Percentiles rank a stretch among this genome's conserved stretches.
Conservation (phyloP, 176 grass and related monocot species). For the Oryza australiensis region DNA sequence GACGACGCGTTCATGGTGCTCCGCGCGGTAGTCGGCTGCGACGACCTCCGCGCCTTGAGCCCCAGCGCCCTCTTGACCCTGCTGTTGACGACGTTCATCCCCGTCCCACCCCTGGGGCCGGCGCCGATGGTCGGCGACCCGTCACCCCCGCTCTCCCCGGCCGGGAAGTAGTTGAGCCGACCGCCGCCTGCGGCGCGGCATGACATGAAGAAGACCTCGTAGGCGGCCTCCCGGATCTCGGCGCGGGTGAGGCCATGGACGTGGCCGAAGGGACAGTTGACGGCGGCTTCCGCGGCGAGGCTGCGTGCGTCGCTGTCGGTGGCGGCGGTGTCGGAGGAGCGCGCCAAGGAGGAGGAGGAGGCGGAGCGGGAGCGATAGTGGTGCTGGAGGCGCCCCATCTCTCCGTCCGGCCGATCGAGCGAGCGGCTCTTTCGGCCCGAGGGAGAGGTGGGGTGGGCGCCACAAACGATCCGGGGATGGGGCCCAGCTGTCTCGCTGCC, state of each 20-base stretch:
- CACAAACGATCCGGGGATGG: neutral
- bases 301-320: conserved; percentile 31
- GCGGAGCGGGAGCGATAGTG: conserved; percentile 52
- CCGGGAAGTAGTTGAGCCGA: conserved; percentile 36
- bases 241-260: conserved; percentile 48
- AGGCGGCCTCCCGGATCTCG: conserved; percentile 78
- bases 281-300: conserved; percentile 16
- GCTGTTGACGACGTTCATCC: conserved; percentile 80
- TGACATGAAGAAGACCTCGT: conserved; percentile 94
- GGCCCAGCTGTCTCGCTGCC: neutral
- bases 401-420: conserved; percentile 31
- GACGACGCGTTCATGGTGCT: conserved; percentile 50
- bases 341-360: conserved; percentile 53
- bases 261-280: conserved; percentile 69
- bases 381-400: conserved; percentile 42
- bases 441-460: conserved; percentile 26
- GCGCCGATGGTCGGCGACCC: conserved; percentile 46
- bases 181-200: conserved; percentile 51
- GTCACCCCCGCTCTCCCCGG: conserved; percentile 4
- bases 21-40: conserved; percentile 50
- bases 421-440: conserved; percentile 31
- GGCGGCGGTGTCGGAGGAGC: conserved; percentile 36
- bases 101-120: conserved; percentile 66
- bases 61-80: conserved; percentile 70
- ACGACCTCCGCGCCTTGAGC: conserved; percentile 61